phyloP scores from a whole-genome alignment of 192 early-diverging fungal species.

The Phlyctochytrium planicorne region DNA sequence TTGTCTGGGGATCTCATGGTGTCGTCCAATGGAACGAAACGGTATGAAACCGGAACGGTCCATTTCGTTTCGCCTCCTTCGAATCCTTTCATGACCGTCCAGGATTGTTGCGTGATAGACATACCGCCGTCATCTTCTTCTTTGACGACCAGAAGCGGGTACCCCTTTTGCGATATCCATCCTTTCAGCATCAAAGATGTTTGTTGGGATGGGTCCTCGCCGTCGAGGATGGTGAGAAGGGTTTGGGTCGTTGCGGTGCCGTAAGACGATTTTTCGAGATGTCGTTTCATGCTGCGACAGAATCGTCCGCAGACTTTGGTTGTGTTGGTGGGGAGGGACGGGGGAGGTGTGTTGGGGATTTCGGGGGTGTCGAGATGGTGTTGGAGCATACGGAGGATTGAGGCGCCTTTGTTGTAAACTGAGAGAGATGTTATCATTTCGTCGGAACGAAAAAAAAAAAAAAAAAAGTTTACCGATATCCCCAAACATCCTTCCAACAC shows the following conservation, averaged over 20 bases:
- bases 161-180: constrained; percentile 18
- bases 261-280: constrained; percentile 9
- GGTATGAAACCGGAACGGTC: not conserved
- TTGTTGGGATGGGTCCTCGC: constrained; percentile 12
- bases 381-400: constrained; percentile 30
- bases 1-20: not conserved
- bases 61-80: not conserved
- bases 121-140: constrained; percentile 2
- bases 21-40: not conserved
- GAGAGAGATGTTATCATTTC: not conserved
- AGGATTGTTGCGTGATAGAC: constrained; percentile 14
- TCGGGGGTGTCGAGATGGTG: constrained; percentile 11
- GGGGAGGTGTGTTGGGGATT: not conserved
- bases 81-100: constrained; percentile 4
- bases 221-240: constrained; percentile 8
- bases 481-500: constrained; percentile 23
- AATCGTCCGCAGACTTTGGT: constrained; percentile 13
- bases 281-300: constrained; percentile 14
- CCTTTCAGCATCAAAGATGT: constrained; percentile 8
- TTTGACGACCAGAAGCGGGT: constrained; percentile 15
- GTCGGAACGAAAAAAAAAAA: constrained; percentile 4
- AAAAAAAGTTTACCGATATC: constrained; percentile 12
- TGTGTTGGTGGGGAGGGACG: not conserved
- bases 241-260: constrained; percentile 2
- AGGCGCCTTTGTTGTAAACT: constrained; percentile 30